A percentile compares a stretch with the other conserved stretches of the same genome.
phyloP scores from a whole-genome alignment of 208 protist genomes.

The Angomonas ambiguus region DNA sequence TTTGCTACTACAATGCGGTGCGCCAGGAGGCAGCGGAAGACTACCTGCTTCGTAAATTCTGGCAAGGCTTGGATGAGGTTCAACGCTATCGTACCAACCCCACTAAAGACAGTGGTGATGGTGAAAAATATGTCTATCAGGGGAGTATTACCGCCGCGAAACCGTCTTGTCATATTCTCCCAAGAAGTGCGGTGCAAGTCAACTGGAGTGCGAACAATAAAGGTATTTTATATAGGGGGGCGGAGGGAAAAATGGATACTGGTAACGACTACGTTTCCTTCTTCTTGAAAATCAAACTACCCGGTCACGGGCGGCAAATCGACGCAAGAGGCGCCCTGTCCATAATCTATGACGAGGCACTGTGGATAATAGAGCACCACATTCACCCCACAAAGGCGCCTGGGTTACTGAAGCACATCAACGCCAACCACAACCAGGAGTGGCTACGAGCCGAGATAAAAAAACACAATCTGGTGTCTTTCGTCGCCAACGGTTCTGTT shows the following conservation, averaged over 20 bases:
- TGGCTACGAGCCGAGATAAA: conserved; percentile 63
- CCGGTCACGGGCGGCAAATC: conserved; percentile 73
- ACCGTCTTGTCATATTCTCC: conserved; percentile 26
- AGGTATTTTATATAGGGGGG: not conserved
- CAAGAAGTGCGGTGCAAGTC: conserved; percentile 74
- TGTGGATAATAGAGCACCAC: conserved; percentile 23
- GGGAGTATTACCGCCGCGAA: not conserved
- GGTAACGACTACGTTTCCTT: conserved; percentile 26
- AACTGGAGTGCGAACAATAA: conserved; percentile 1
- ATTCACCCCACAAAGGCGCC: conserved; percentile 23
- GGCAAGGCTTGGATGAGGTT: conserved; percentile 71
- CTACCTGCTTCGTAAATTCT: conserved; percentile 52
- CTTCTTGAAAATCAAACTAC: conserved; percentile 88
- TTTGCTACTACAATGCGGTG: conserved; percentile 4
- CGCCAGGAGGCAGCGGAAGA: conserved; percentile 57
- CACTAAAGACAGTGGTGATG: not conserved
- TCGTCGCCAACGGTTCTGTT: conserved; percentile 89
- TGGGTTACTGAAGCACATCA: conserved; percentile 60
- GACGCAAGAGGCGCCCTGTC: conserved; percentile 43
- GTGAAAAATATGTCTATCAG: conserved; percentile 6
- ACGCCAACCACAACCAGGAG: conserved; percentile 85
- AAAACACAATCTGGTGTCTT: conserved; percentile 59
- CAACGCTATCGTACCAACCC: conserved; percentile 18
- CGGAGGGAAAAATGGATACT: not conserved
- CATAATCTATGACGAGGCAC: conserved; percentile 44